Conservation (phyloP, 176 grass and related monocot species). For the Otatea glauca region DNA sequence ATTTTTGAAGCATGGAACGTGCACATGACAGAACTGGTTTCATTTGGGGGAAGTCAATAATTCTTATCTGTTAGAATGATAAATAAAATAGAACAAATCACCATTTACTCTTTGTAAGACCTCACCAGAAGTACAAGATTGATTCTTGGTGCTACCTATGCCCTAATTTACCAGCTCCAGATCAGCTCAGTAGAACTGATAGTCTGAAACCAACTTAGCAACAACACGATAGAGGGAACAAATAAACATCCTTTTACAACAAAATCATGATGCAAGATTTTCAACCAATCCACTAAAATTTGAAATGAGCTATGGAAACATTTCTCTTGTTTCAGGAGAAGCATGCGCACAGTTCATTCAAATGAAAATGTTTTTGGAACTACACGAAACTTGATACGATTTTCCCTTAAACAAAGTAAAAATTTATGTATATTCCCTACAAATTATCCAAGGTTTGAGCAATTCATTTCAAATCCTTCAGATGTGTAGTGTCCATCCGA, state of each 20-base stretch:
- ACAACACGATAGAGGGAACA: not conserved
- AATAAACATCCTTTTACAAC: not conserved
- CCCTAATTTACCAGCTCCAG: not conserved
- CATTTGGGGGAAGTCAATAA: not conserved
- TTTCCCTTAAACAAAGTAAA: not conserved
- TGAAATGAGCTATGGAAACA: not conserved
- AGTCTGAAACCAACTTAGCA: not conserved
- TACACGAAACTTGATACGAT: not conserved
- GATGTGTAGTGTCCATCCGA: not conserved
- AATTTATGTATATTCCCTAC: not conserved
- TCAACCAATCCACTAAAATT: not conserved
- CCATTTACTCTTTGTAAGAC: not conserved
- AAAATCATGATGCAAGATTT: not conserved
- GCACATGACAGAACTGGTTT: not conserved
- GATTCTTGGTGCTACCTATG: not conserved
- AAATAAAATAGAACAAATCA: not conserved
- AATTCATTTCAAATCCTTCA: conserved; percentile 10
- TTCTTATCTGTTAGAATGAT: not conserved
- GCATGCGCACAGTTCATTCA: not conserved
- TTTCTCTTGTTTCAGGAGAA: not conserved
- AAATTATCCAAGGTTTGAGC: not conserved
- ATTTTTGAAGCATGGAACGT: not conserved
- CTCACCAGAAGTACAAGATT: not conserved
- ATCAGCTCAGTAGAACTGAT: not conserved
- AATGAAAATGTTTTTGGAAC: not conserved